Base-by-base conservation (phyloP, 306 rosid species). In the Rubus idaeus region DNA sequence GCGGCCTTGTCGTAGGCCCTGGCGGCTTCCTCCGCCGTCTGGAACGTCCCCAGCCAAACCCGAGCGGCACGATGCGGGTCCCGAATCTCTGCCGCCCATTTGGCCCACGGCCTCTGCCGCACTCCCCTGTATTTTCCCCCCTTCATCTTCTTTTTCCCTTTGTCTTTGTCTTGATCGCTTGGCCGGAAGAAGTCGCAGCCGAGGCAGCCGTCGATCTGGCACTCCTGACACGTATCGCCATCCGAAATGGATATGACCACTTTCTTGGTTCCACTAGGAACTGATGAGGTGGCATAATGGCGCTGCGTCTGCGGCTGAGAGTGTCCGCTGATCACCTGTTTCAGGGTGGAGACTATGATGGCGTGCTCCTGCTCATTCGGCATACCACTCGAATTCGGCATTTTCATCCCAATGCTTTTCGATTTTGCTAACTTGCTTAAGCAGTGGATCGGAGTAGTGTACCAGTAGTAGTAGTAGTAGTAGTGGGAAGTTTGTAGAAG, bases 61-160 rank as follows among this genome's bases (percentile, higher is more conserved):
- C 89, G 78, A 0, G 67, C 47, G 0, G 87, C 84, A 6, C 79
- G 41, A 12, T 41, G 35, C 0, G 92, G 95, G 71, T 88, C 90
- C 35, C 89, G 58, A 26, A 86, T 90, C 84, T 88, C 95, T 0
- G 89, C 89, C 9, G 88, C 92, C 92, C 92, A 90, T 51, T 88
- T 90, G 17, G 92, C 92, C 90, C 90, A 83, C 1, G 89, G 89
- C 79, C 90, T 86, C 80, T 81, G 88, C 63, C 92, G 75, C 75
- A 88, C 95, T 53, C 95, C 95, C 65, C 87, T 83, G 84, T 82
- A 83, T 6, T 72, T 71, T 37, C 63, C 45, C 74, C 74, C 76
- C 70, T 16, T 71, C 60, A 10, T 80, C 73, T 17, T 67, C 14
- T 46, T 30, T 30, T 30, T 46, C 14, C 12, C 50, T 42, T 42